These are phyloP conservation scores for Mycena capillaripes DNA, from an alignment of 768 basidiomycete species.

Conservation along the genomic window DNA sequence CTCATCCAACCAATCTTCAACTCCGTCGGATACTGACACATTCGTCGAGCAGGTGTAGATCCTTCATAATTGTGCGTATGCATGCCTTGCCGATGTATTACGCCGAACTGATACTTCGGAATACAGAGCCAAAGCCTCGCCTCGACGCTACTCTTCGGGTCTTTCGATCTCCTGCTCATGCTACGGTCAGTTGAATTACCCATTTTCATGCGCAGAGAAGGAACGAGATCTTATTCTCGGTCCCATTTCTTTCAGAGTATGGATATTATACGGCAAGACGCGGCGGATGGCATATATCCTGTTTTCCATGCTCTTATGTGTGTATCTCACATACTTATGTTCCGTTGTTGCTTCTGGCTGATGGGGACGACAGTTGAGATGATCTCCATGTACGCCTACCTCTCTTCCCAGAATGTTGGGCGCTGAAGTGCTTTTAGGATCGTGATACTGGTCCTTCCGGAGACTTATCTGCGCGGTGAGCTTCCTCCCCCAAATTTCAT, in stretches of 20 bases:
- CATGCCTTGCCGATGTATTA: background rate
- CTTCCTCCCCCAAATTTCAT: background rate
- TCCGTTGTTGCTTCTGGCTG: background rate
- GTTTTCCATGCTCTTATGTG: slow-evolving; percentile 21
- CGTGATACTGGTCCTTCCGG: slow-evolving; percentile 4
- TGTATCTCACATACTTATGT: background rate
- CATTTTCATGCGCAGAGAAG: too few relatives aligned
- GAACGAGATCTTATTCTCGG: too few relatives aligned
- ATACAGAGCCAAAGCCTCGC: slow-evolving; percentile 21
- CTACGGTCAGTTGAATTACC: background rate
- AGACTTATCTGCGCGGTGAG: slow-evolving; percentile 6
- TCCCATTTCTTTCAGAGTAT: background rate
- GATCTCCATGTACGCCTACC: slow-evolving; percentile 12
- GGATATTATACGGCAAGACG: slow-evolving; percentile 27
- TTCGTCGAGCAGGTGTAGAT: background rate
- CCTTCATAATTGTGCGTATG: slow-evolving; percentile 11
- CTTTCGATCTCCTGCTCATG: slow-evolving; percentile 19
- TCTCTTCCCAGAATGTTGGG: too few relatives aligned
- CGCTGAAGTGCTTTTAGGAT: background rate
- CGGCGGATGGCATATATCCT: slow-evolving; percentile 26
- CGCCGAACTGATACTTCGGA: background rate
- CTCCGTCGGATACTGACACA: background rate
- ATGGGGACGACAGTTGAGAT: background rate
- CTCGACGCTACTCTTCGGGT: slow-evolving; percentile 23
- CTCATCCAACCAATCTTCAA: background rate